Conservation (phyloP, 31 red algal genomes). For the Endocladia muricata region DNA sequence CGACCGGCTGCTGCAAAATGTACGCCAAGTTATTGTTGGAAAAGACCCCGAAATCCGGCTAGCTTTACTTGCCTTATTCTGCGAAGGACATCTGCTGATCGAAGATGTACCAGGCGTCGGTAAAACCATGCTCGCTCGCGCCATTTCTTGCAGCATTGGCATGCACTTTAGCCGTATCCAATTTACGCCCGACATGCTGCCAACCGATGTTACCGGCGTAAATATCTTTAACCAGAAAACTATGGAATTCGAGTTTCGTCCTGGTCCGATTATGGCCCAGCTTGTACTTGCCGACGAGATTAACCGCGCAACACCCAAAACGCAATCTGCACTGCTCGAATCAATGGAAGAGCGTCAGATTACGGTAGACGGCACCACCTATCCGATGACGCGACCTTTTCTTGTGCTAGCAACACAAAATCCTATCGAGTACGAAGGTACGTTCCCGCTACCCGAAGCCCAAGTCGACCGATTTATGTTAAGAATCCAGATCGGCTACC, state of each 20-base stretch:
- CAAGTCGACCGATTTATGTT: constrained; percentile 13
- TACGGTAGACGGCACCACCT: not conserved
- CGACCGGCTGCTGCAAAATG: too few relatives aligned
- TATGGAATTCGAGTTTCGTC: not conserved
- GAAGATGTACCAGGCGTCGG: constrained; percentile 20
- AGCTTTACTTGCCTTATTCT: not conserved
- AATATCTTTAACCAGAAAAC: not conserved
- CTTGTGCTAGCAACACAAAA: constrained; percentile 21
- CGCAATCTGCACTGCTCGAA: constrained; percentile 13
- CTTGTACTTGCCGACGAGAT: constrained; percentile 16
- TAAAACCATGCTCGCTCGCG: constrained; percentile 2
- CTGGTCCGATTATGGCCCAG: constrained; percentile 8
- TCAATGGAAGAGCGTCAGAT: constrained; percentile 8
- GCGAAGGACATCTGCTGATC: constrained; percentile 3
- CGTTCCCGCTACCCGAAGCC: constrained; percentile 14
- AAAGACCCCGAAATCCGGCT: not conserved
- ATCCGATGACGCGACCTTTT: constrained; percentile 4
- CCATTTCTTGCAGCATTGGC: not conserved
- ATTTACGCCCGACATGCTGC: constrained; percentile 7
- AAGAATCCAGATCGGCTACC: not conserved
- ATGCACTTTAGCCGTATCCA: not conserved
- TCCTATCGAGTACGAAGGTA: not conserved
- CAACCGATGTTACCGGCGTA: not conserved
- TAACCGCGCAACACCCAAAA: constrained; percentile 14
- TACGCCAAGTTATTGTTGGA: too few relatives aligned